phyloP scores from a whole-genome alignment of 2,329 filamentous ascomycete species.

The Penicillium hordei region DNA sequence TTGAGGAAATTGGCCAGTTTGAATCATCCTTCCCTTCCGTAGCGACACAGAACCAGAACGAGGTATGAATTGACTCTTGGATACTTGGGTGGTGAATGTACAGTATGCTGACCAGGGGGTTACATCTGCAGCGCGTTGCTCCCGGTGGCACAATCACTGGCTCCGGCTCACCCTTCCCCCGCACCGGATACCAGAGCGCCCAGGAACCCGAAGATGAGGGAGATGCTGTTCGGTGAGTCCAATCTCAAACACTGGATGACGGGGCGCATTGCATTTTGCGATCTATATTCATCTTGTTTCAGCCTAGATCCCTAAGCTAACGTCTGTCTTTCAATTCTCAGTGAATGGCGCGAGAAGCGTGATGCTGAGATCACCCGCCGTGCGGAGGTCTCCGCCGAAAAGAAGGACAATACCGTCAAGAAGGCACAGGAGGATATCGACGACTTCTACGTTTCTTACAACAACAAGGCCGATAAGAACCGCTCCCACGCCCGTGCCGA shows the following conservation, averaged over 20 bases:
- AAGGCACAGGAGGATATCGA: conserved; percentile 94
- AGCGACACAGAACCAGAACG: conserved; percentile 64
- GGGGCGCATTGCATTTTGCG: conserved; percentile 12
- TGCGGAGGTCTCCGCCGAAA: conserved; percentile 75
- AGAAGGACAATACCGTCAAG: conserved; percentile 81
- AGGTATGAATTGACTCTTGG: conserved; percentile 53
- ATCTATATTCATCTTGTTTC: not conserved
- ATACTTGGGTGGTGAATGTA: not conserved
- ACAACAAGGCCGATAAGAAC: conserved; percentile 93
- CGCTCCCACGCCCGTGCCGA: conserved; percentile 86
- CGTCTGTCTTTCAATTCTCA: conserved; percentile 24
- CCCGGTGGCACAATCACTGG: conserved; percentile 80
- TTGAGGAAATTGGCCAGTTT: conserved; percentile 62
- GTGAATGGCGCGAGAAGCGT: conserved; percentile 86
- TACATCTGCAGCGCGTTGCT: conserved; percentile 60
- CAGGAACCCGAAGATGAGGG: conserved; percentile 74
- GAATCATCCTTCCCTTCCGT: conserved; percentile 91
- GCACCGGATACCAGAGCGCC: conserved; percentile 52
- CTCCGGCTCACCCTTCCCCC: conserved; percentile 57
- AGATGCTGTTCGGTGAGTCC: conserved; percentile 68
- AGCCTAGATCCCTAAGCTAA: conserved; percentile 9
- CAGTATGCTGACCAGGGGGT: conserved; percentile 21
- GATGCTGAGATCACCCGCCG: conserved; percentile 80
- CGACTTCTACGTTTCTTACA: conserved; percentile 99
- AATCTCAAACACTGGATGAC: not conserved